These are phyloP conservation scores for Pyrenophora seminiperda DNA, from an alignment of 2,329 filamentous ascomycete species.

Conservation along the genomic window DNA sequence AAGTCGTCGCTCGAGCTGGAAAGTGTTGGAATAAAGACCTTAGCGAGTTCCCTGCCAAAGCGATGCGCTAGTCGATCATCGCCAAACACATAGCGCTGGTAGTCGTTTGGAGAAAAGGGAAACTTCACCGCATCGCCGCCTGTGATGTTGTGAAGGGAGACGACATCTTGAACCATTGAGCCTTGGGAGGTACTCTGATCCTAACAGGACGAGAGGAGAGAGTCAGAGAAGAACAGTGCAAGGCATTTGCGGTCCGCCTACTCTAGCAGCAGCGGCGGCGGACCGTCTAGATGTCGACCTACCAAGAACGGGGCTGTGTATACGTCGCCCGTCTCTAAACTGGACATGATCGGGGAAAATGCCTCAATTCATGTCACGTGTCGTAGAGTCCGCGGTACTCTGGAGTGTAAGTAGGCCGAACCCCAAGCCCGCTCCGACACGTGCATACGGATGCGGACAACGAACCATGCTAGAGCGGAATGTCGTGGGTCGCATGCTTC, in stretches of 20 bases:
- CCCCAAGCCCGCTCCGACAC: neutral
- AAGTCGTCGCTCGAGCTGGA: constrained; percentile 21
- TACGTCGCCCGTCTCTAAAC: constrained; percentile 2
- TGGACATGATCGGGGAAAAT: constrained; percentile 12
- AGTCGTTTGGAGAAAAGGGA: constrained; percentile 29
- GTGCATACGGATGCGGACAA: constrained; percentile 1
- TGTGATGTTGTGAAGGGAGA: constrained; percentile 25
- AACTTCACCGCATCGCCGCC: constrained; percentile 20
- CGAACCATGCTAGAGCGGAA: neutral
- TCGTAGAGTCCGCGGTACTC: constrained; percentile 1
- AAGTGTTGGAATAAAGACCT: constrained; percentile 28
- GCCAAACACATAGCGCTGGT: constrained; percentile 34
- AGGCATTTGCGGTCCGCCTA: constrained; percentile 25
- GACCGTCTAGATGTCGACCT: constrained; percentile 7
- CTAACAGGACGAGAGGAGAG: constrained; percentile 1
- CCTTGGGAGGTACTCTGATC: constrained; percentile 1
- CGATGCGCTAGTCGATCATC: constrained; percentile 31
- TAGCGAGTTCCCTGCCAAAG: constrained; percentile 34
- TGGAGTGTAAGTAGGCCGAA: constrained; percentile 1
- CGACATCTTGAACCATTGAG: constrained; percentile 31
- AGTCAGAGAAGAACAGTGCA: constrained; percentile 4
- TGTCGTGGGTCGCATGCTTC: constrained; percentile 2
- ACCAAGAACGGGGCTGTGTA: constrained; percentile 29
- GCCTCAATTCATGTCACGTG: constrained; percentile 17
- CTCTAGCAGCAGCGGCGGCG: constrained; percentile 18